Conservation (phyloP, 2,329 filamentous ascomycete genomes). For the Penicillium sclerotigenum region DNA sequence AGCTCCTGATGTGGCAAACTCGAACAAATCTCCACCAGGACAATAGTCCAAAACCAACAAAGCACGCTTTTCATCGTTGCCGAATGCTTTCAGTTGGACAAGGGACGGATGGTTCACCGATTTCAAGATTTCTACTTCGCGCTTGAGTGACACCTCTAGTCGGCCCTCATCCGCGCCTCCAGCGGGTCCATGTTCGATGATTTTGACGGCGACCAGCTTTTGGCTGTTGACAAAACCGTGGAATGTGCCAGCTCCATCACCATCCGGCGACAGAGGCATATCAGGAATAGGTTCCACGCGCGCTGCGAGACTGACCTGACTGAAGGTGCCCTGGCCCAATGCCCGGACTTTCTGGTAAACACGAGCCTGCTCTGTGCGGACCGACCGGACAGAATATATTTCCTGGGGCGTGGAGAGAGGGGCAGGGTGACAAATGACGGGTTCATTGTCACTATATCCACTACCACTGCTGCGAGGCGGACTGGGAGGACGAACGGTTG, state of each 20-base stretch:
- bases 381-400: slow-evolving; percentile 67
- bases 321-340: slow-evolving; percentile 92
- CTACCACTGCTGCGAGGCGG: slow-evolving; percentile 73
- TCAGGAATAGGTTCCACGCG: slow-evolving; percentile 61
- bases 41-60: slow-evolving; percentile 88
- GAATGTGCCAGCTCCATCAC: slow-evolving; percentile 12
- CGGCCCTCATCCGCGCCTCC: slow-evolving; percentile 91
- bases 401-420: slow-evolving; percentile 44
- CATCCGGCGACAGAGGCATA: slow-evolving; percentile 14
- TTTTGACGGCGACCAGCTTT: slow-evolving; percentile 87
- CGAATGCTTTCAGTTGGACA: slow-evolving; percentile 89
- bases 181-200: slow-evolving; percentile 90
- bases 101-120: slow-evolving; percentile 83
- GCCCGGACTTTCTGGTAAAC: slow-evolving; percentile 76
- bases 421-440: slow-evolving; percentile 23
- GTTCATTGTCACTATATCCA: slow-evolving; percentile 47
- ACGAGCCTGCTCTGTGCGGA: slow-evolving; percentile 66
- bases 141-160: slow-evolving; percentile 87
- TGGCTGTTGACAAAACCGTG: slow-evolving; percentile 55
- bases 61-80: slow-evolving; percentile 74
- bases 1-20: slow-evolving; percentile 73
- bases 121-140: slow-evolving; percentile 92
- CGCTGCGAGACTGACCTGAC: slow-evolving; percentile 86
- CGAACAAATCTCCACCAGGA: slow-evolving; percentile 90
- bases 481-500: slow-evolving; percentile 65